Base-by-base conservation (phyloP, 2,329 filamentous ascomycete genomes). In the Chalaropsis ovoidea region DNA sequence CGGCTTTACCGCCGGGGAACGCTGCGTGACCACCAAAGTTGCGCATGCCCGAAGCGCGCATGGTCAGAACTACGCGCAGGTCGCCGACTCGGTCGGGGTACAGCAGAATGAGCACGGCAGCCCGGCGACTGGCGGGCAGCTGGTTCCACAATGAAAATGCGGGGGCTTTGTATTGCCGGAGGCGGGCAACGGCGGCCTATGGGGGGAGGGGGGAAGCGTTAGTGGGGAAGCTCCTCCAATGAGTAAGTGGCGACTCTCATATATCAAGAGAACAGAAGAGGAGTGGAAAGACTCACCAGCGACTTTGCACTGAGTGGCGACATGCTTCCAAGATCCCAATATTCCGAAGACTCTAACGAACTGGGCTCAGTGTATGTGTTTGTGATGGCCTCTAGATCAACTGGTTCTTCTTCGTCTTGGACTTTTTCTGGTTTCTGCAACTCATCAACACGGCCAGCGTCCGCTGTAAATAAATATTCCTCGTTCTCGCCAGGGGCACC, bases 21-120 rank as follows among this genome's bases (percentile, higher is more conserved):
- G 91, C 91, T 24, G 89, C 91, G 72, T 96, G 90, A 27, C 90
- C 90, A n/a, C 88, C 89, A 76, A 86, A 88, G 71, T 79, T 86
- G 66, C 85, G 77, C 70, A 88, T 74, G 52, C 78, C 83, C 19
- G 83, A 80, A 17, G 85, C 84, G 62, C 85, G 81, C 82, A 87
- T 86, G 17, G 85, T 88, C 67, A 88, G 80, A 41, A 88, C 85
- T 62, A 87, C 83, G 19, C 84, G 83, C 67, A 97, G 77, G 70
- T 95, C 88, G 49, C 93, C 93, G 68, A 82, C 79, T 54, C 82
- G 82, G 75, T 96, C 93, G 43, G 91, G 90, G 73, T 94, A 96
- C 1, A 97, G 81, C 63, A 97, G 81, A 61, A 97, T 82, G 64
- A 97, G 77, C 49, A 97, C 93, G 27, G 93, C 92, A 15, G 93